Base-by-base conservation (phyloP, 2,329 filamentous ascomycete species). In the Penicillium polonicum region DNA sequence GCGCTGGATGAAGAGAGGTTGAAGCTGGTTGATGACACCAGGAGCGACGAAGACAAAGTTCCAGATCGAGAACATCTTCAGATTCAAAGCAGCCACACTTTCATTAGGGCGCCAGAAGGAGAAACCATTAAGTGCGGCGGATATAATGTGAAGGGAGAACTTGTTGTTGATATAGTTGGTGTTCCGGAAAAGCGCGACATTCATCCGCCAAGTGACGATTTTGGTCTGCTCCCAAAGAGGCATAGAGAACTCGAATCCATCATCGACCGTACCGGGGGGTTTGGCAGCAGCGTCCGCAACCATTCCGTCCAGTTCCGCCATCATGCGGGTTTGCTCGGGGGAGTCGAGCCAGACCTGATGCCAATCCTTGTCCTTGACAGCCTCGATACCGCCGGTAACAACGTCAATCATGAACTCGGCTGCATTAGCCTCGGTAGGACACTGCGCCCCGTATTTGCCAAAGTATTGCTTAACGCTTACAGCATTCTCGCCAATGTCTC, bases 381-480 rank as follows among this genome's bases (percentile, higher is more conserved):
- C 33, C 21, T 59, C 57, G 15, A 59, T 59, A 91, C 87, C 88
- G 91, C 82, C 82, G 0, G 82, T 81, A 9, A 71, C 66, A 19
- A 70, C 65, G 27, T 76, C 65, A 53, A 84, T 55, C 52, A 59
- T 59, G 21, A 55, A 59, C 23, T 59, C 57, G 27, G 57, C 53
- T 35, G 55, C 35, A 29, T 57, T 57, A 13, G 55, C 35, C 7
- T 57, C 48, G 13, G 27, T n/a, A n/a, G 55, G 55, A n/a, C 57
- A 55, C 1, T 35, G 73, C 0, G 85, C 83, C 4, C 87, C 87
- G 35, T 86, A 79, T n/a, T 83, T 78, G 2, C 78, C 81, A 64
- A 89, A 89, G 70, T 90, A 89, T 27, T 86, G 78, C 61, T 85
- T 83, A 2, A 88, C 81, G 13, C 80, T 81, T 3, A 78, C 75